phyloP scores from a whole-genome alignment of 768 basidiomycete genomes.

The Mycena kentingensis region DNA sequence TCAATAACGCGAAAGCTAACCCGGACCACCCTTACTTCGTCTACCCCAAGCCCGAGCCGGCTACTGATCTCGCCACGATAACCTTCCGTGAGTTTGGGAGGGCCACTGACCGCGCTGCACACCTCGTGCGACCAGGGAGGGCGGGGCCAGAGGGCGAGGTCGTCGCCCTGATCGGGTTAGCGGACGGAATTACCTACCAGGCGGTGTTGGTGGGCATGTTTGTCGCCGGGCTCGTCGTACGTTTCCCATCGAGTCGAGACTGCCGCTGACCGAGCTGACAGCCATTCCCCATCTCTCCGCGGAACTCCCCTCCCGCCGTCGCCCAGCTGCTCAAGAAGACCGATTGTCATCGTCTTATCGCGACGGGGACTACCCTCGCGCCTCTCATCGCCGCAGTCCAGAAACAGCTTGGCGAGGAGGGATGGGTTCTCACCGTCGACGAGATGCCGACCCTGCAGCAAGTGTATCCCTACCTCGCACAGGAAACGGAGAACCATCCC shows the following conservation, averaged over 20 bases:
- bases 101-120: slow-evolving; percentile 46
- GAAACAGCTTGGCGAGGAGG: slow-evolving; percentile 20
- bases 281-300: slow-evolving; percentile 45
- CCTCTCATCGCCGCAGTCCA: slow-evolving; percentile 33
- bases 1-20: too few species aligned
- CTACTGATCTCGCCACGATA: slow-evolving; percentile 26
- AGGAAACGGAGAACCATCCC: slow-evolving; percentile 30
- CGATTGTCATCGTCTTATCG: slow-evolving; percentile 39
- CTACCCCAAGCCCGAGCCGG: background rate
- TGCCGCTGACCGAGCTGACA: slow-evolving; percentile 24
- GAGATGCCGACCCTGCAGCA: slow-evolving; percentile 34
- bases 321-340: slow-evolving; percentile 39
- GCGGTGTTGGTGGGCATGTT: slow-evolving; percentile 39
- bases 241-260: slow-evolving; percentile 14
- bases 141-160: slow-evolving; percentile 33
- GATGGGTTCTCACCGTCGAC: slow-evolving; percentile 30
- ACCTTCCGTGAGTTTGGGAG: slow-evolving; percentile 45
- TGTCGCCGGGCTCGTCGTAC: slow-evolving; percentile 36
- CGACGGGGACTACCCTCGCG: slow-evolving; percentile 29
- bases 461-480: slow-evolving; percentile 45
- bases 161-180: slow-evolving; percentile 38
- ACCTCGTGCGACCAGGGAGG: slow-evolving; percentile 37
- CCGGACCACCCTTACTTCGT: background rate
- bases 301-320: slow-evolving; percentile 39
- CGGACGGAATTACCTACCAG: slow-evolving; percentile 41